Evolutionary conservation across 148 eudicot species (phyloP), one percentile per base, ranked within the genome.

Genomic region (Chenopodium quinoa): DNA sequence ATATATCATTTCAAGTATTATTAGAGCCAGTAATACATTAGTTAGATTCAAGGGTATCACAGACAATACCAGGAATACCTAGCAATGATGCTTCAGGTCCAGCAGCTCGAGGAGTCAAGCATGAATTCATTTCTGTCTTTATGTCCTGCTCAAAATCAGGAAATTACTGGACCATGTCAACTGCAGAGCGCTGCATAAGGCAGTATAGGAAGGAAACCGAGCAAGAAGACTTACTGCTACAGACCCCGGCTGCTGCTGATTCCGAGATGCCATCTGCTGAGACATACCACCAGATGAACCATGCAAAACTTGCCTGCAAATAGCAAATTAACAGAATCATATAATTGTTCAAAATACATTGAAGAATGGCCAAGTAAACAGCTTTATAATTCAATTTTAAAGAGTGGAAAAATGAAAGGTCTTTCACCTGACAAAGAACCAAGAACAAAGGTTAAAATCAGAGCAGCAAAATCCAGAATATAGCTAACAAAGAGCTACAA

Each of bases 241-340:
- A 66, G 90, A 76, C 70, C 91, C 97, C 16, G 92, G 87, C 88
- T 88, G 92, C 84, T 92, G 98, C 87, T 90, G 99, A 83, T 86
- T 90, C 71, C 99, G 94, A 82, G 92, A 81, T 83, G 91, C 94
- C 71, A 97, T 83, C 86, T 91, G 98, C 0, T 97, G 89, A 72
- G 95, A 91, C 91, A 97, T 88, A 69, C 91, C 89, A 80, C 98
- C 97, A 67, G 93, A 91, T 82, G 97, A 71, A 82, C 98, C 95
- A 85, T 92, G 98, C 90, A 94, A 88, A 81, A 97, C 91, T 91
- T 94, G 99, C 86, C 99, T 97, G 88, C 76, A 83, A 86, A 84
- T 47, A 80, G 27, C 11, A 47, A 65, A 73, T 52, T 22, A 1
- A 27, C 27, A 27, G 37, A 16, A 12, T 47, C 40, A 63, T 4